Evolutionary conservation across 176 grass and related monocot species (phyloP), one percentile per base, ranked within the genome.

Genomic region (Bolboschoenus planiculmis): DNA sequence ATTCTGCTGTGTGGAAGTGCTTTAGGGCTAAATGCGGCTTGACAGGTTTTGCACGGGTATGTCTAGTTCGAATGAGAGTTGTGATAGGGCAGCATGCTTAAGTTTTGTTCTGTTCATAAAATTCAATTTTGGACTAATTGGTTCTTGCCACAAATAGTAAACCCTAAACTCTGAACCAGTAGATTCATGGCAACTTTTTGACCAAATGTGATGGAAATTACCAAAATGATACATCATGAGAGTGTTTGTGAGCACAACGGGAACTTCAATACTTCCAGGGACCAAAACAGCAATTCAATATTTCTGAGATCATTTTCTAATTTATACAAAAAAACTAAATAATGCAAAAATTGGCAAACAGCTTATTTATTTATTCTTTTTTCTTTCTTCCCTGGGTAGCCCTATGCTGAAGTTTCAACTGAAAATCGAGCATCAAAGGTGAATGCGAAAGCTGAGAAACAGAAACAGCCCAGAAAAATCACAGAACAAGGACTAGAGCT

Each of bases 1-100:
- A 0, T 11, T 70, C 60, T 10, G 91, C 93, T 31, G 21, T 58
- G 10, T 99, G 96, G 96, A 81, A 23, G 29, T 99, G 96, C 64
- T 99, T 99, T 67, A 90, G 93, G 88, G 76, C 85, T 4, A 93
- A 4, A 27, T 99, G 96, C 87, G 96, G 93, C 47, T 99, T 87
- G 92, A 90, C 61, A 68, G 96, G 96, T 83, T 4, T 1, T 85
- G 43, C 65, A 30, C 34, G 82, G 85, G 95, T 94, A 88, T 6
- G 29, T 56, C 7, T 77, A 76, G 13, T 70, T 68, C 10, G 30
- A 78, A 80, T 63, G 44, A 76, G 44, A 76, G 26, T 16, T 76
- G 5, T 76, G 24, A 51, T 50, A 29, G 72, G 24, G 14, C 24
- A 31, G 40, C 71, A 30, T 75, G 42, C 71, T 50, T 7, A 50